Evolutionary conservation across 164 flowering plant genomes (phyloP).

Genomic region (Piper betle): DNA sequence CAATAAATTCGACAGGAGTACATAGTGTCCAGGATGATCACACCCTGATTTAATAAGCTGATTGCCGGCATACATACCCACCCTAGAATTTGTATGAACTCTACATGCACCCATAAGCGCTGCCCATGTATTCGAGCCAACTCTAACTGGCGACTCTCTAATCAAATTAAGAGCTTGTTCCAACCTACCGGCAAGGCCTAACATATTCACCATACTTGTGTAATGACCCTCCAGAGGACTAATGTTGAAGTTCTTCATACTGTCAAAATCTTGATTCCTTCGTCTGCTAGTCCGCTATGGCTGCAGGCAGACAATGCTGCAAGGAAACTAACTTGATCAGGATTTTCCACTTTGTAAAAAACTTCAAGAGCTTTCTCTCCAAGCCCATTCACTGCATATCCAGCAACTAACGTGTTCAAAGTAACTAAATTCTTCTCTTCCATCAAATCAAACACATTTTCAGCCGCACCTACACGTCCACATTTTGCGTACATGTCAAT

Average conservation of each 20-base stretch:
- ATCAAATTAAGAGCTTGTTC: slow-evolving; percentile 16
- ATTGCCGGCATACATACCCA: slow-evolving; percentile 13
- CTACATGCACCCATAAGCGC: slow-evolving; percentile 21
- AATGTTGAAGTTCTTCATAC: slow-evolving; percentile 14
- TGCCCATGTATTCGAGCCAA: slow-evolving; percentile 17
- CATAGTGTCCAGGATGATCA: slow-evolving; percentile 18
- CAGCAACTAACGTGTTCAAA: slow-evolving; percentile 18
- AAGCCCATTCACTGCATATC: slow-evolving; percentile 20
- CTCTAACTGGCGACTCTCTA: slow-evolving; percentile 10
- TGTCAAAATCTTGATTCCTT: slow-evolving; percentile 19
- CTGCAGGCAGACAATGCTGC: slow-evolving; percentile 22
- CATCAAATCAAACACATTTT: slow-evolving; percentile 15
- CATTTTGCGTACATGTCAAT: slow-evolving; percentile 27
- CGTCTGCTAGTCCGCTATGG: slow-evolving; percentile 21
- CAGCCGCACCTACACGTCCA: slow-evolving; percentile 12
- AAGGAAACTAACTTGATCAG: slow-evolving; percentile 18
- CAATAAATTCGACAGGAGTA: slow-evolving; percentile 17
- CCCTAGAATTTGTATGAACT: slow-evolving; percentile 10
- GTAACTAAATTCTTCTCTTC: slow-evolving; percentile 16
- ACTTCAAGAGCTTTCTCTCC: slow-evolving; percentile 15
- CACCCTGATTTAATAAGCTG: slow-evolving; percentile 13
- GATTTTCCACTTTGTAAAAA: slow-evolving; percentile 15
- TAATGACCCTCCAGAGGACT: slow-evolving; percentile 14
- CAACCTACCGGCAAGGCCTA: slow-evolving; percentile 18
- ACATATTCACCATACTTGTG: slow-evolving; percentile 21